Evolutionary conservation across 2,329 filamentous ascomycete genomes (phyloP), one percentile per base, ranked within the genome.

Genomic region (Alternaria sp.): DNA sequence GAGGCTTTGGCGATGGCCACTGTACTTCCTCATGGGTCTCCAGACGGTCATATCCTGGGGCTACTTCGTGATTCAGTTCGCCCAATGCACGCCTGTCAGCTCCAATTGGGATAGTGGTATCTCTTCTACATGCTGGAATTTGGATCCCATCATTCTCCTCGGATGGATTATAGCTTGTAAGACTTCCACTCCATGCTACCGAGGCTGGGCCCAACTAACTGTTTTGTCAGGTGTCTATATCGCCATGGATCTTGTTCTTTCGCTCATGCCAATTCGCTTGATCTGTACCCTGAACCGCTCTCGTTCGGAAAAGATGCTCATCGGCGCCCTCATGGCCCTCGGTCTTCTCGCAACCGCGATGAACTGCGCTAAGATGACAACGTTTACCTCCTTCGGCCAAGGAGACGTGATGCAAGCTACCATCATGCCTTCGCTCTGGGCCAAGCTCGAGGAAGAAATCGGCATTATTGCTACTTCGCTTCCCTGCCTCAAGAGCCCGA

Each of bases 381-480:
- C 67, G 0, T 72, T 71, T 50, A 60, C 53, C 9, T 29, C 48
- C 5, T 66, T 70, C 21, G 66, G 66, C 6, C 57, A 67, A 31
- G 70, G 71, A 28, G 71, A 73, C 40, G 57, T 62, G 4, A 64
- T 72, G 56, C 70, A 72, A 56, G 65, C 52, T 1, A 70, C 70
- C 17, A 65, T 72, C 23, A 41, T 60, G 40, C 66, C 70, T 13
- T 72, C 69, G 8, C 54, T 68, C 34, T 67, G 60, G 55, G 64
- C 70, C 21, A 73, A 71, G 44, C 37, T 72, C 1, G 71, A 73
- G 58, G 69, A 73, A 34, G 42, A 66, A 3, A 63, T 69, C 11
- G 69, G 69, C 14, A 72, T 72, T n/a, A 72, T 73, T 44, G 71
- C 68, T 23, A 58, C 62, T 10, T 72, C 66, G 28, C 42, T 71